phyloP scores from a whole-genome alignment of 2,329 filamentous ascomycete species.

The Sporothrix globosa region DNA sequence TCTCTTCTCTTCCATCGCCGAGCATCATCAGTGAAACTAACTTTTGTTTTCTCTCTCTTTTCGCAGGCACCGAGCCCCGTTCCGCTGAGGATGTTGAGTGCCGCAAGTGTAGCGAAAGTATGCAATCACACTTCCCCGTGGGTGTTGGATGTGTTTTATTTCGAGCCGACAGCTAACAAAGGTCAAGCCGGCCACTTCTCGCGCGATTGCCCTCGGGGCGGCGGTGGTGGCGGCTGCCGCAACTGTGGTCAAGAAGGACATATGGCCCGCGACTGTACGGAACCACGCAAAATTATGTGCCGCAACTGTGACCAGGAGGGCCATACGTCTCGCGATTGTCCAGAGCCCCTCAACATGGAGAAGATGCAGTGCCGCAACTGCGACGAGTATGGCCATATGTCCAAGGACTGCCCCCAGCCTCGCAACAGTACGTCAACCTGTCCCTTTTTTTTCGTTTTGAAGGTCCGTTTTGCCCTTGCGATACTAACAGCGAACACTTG shows the following conservation, averaged over 20 bases:
- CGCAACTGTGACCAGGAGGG: conserved; percentile 63
- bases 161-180: conserved; percentile 15
- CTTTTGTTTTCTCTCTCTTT: neutral
- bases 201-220: conserved; percentile 64
- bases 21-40: neutral
- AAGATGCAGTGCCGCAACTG: conserved; percentile 66
- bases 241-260: conserved; percentile 70
- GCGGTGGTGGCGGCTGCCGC: conserved; percentile 57
- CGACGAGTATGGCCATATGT: conserved; percentile 54
- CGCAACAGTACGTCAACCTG: conserved; percentile 51
- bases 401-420: conserved; percentile 59
- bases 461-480: neutral
- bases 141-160: neutral
- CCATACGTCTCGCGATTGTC: conserved; percentile 64
- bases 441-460: neutral
- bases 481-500: neutral
- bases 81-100: conserved; percentile 66
- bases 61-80: conserved; percentile 57
- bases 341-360: conserved; percentile 49
- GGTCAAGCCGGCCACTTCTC: conserved; percentile 62
- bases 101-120: conserved; percentile 65
- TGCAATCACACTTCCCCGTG: conserved; percentile 36
- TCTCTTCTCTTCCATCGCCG: neutral
- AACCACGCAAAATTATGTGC: conserved; percentile 55
- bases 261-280: conserved; percentile 62